These are phyloP conservation scores for Halteria grandinella DNA, from an alignment of 73 alveolate genomes.

Conservation along the genomic window DNA sequence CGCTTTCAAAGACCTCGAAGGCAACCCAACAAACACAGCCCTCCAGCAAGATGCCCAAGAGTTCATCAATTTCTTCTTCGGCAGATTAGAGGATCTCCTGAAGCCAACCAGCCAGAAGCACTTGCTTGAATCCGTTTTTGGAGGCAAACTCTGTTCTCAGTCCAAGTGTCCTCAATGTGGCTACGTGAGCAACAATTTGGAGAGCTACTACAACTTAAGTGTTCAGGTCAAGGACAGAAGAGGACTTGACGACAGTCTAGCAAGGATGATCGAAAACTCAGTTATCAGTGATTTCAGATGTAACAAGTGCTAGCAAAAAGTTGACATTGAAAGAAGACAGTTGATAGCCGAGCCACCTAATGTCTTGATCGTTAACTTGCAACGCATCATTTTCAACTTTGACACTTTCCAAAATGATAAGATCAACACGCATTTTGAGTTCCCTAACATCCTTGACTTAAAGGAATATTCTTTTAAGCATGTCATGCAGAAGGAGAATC, in stretches of 20 bases:
- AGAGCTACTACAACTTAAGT: conserved; percentile 89
- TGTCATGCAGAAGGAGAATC: conserved; percentile 65
- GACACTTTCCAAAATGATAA: conserved; percentile 94
- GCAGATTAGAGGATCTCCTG: conserved; percentile 89
- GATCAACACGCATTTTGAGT: conserved; percentile 94
- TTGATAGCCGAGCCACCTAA: conserved; percentile 93
- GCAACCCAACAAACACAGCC: conserved; percentile 95
- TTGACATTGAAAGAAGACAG: conserved; percentile 87
- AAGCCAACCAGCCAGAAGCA: conserved; percentile 89
- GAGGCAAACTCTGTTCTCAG: conserved; percentile 94
- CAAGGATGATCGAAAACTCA: conserved; percentile 87
- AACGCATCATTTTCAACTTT: conserved; percentile 94
- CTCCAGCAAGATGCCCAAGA: conserved; percentile 97
- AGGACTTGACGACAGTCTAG: conserved; percentile 86
- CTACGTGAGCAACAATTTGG: conserved; percentile 76
- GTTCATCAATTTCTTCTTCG: conserved; percentile 94
- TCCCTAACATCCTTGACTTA: conserved; percentile 93
- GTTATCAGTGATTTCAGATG: conserved; percentile 93
- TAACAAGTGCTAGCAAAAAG: conserved; percentile 92
- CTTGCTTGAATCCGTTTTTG: conserved; percentile 89
- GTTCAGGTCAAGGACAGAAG: conserved; percentile 92
- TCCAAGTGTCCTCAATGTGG: conserved; percentile 90
- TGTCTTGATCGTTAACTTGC: conserved; percentile 91
- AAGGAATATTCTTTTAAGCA: conserved; percentile 82
- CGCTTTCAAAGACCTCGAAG: conserved; percentile 95